These are phyloP conservation scores for Trichoderma parareesei DNA, from an alignment of 495 filamentous ascomycete genomes.

Conservation along the genomic window DNA sequence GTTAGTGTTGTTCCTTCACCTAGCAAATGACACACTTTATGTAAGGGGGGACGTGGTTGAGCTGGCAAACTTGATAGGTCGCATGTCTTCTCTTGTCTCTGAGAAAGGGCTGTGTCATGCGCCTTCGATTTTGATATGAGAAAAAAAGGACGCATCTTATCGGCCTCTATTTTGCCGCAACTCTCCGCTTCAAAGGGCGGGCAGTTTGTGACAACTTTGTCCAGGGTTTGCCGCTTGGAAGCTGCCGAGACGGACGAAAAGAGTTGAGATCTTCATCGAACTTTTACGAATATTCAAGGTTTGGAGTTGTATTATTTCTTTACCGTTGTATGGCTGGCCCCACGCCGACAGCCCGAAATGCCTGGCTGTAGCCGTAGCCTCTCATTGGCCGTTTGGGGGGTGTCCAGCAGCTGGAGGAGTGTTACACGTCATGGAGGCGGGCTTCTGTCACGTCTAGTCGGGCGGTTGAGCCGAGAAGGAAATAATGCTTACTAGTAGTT, in stretches of 20 bases:
- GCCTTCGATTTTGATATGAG: background rate
- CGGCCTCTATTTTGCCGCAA: background rate
- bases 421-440: background rate
- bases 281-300: background rate
- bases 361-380: background rate
- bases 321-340: background rate
- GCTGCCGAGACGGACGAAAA: background rate
- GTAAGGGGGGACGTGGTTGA: background rate
- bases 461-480: too few species aligned
- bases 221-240: background rate
- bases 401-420: background rate
- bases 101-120: background rate
- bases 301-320: too few species aligned
- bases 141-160: too few species aligned
- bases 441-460: too few species aligned
- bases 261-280: background rate
- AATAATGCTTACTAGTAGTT: too few species aligned
- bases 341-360: slow-evolving; percentile 1
- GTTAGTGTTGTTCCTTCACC: too few species aligned
- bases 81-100: background rate
- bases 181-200: background rate
- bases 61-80: background rate
- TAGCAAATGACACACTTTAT: background rate
- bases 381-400: background rate
- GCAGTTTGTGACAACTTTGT: background rate